Evolutionary conservation across 1,284 basidiomycete species (phyloP).

Genomic region (Volvariella volvacea): DNA sequence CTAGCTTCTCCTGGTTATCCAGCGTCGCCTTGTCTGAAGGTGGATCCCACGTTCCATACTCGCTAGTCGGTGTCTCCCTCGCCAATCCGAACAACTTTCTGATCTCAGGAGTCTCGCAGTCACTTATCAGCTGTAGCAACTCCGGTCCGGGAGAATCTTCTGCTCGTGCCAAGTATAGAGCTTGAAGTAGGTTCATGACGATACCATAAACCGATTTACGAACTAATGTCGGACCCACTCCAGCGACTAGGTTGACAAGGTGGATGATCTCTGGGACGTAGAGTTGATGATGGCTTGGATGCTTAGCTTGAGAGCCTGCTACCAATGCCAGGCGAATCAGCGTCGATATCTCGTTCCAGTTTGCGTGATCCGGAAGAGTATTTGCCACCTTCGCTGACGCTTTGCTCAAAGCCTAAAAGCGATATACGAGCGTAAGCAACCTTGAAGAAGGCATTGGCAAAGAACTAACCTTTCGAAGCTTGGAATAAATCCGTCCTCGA

Average conservation of each 20-base stretch:
- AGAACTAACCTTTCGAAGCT: conserved; percentile 80
- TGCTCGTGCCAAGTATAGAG: conserved; percentile 52
- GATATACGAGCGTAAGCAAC: no score
- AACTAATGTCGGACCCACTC: conserved; percentile 66
- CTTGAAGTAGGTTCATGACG: conserved; percentile 75
- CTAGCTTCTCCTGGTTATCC: conserved; percentile 63
- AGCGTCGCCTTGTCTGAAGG: conserved; percentile 55
- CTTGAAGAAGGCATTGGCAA: no score
- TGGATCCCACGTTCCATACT: conserved; percentile 52
- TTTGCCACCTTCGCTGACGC: conserved; percentile 56
- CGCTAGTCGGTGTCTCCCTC: conserved; percentile 53
- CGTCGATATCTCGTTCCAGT: conserved; percentile 82
- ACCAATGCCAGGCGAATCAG: conserved; percentile 69
- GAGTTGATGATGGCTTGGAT: conserved; percentile 62
- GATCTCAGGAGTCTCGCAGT: conserved; percentile 49
- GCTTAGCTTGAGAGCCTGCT: conserved; percentile 62
- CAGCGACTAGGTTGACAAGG: conserved; percentile 68
- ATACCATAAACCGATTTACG: conserved; percentile 79
- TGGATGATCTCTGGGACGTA: conserved; percentile 82
- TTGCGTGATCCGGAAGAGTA: conserved; percentile 60
- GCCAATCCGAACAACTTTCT: conserved; percentile 72
- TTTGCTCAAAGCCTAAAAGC: conserved; percentile 60
- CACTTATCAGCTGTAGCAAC: conserved; percentile 55
- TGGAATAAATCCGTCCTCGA: conserved; percentile 70
- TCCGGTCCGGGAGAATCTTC: conserved; percentile 55